Conservation (phyloP, 768 basidiomycete species). For the Auricularia sp. region DNA sequence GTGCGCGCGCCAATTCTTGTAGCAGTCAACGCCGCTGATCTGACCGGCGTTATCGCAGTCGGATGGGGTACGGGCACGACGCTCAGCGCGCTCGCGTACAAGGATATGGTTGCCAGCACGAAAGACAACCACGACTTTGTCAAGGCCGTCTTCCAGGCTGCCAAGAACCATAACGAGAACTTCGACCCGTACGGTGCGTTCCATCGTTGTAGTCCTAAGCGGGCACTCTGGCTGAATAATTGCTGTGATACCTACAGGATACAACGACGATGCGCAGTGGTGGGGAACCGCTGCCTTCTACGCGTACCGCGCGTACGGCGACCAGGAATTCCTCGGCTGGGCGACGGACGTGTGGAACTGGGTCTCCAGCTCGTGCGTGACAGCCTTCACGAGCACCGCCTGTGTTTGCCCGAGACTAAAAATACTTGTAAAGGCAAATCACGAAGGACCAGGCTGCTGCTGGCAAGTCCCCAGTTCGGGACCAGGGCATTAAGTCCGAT, state of each 20-base stretch:
- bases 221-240: not conserved
- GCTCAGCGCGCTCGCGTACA: slow-evolving; percentile 1
- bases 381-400: not conserved
- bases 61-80: not conserved
- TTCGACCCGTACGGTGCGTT: slow-evolving; percentile 1
- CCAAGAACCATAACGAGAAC: not conserved
- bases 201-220: not conserved
- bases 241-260: not conserved
- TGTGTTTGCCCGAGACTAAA: too few species aligned
- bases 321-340: slow-evolving; percentile 32
- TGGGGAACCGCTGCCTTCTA: slow-evolving; percentile 45
- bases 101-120: not conserved
- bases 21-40: not conserved
- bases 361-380: slow-evolving; percentile 35
- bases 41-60: not conserved
- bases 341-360: slow-evolving; percentile 42
- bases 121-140: not conserved
- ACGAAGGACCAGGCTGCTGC: slow-evolving; percentile 31
- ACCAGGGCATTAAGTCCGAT: slow-evolving; percentile 30
- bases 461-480: slow-evolving; percentile 31
- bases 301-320: slow-evolving; percentile 38
- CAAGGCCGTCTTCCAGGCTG: not conserved
- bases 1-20: not conserved
- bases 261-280: slow-evolving; percentile 22
- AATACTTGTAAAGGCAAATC: slow-evolving; percentile 26